A percentile compares a stretch with the other conserved stretches of the same genome.
phyloP scores from a whole-genome alignment of 805 yeast genomes.

The Metschnikowia anglica region DNA sequence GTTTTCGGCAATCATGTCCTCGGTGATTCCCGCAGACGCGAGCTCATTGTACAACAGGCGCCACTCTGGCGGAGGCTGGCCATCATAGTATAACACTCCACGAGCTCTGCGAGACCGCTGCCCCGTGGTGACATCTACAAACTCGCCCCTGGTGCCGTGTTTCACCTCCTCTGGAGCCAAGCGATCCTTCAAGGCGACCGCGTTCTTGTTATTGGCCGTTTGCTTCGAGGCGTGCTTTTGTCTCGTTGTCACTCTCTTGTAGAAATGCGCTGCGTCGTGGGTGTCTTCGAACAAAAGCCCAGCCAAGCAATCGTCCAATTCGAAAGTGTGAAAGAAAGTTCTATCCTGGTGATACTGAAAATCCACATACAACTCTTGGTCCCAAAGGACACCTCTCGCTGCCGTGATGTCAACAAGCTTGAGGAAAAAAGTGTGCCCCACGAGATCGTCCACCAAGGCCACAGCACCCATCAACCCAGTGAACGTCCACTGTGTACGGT shows the following conservation, averaged over 20 bases:
- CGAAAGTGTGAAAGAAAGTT: constrained; percentile 92
- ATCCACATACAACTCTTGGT: constrained; percentile 87
- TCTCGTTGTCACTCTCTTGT: constrained; percentile 69
- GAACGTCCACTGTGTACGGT: constrained; percentile 74
- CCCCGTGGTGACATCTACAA: constrained; percentile 45
- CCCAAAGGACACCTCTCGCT: constrained; percentile 90
- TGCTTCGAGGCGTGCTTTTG: constrained; percentile 85
- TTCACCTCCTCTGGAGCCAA: constrained; percentile 24
- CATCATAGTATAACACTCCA: constrained; percentile 71
- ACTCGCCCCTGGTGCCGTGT: constrained; percentile 69
- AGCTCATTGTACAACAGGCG: constrained; percentile 67
- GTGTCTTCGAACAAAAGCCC: constrained; percentile 90
- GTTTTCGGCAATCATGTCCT: constrained; percentile 87
- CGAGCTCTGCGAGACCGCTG: constrained; percentile 56
- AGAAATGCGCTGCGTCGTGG: constrained; percentile 81
- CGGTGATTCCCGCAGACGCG: constrained; percentile 75
- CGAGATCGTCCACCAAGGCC: constrained; percentile 83
- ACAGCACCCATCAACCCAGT: constrained; percentile 91
- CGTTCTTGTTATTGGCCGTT: constrained; percentile 82
- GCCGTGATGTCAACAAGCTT: constrained; percentile 86
- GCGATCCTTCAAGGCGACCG: constrained; percentile 69
- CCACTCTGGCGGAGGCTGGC: constrained; percentile 84
- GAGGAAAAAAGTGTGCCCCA: constrained; percentile 90
- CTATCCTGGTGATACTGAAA: constrained; percentile 92
- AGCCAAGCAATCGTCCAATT: constrained; percentile 82